Percentiles rank a stretch among this genome's conserved stretches.
These are phyloP conservation scores for Entonaema liquescens DNA, from an alignment of 495 filamentous ascomycete genomes.

Conservation along the genomic window DNA sequence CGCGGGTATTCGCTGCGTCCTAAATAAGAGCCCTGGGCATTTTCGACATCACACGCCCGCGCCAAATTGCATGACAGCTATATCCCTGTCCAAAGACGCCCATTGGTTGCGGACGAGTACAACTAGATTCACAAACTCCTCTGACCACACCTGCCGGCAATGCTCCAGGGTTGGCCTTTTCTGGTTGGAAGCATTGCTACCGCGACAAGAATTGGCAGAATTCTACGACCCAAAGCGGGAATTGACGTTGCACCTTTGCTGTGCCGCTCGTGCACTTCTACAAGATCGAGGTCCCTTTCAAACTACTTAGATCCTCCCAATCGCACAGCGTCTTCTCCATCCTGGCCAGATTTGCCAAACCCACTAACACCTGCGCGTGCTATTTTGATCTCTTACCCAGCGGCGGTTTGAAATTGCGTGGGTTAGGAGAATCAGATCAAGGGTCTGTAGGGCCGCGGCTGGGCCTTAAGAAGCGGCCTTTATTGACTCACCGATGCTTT, in stretches of 20 bases:
- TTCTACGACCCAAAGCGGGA: conserved; percentile 36
- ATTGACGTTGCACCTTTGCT: conserved; percentile 39
- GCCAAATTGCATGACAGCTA: conserved; percentile 54
- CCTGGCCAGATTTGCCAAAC: conserved; percentile 31
- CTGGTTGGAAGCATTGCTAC: conserved; percentile 43
- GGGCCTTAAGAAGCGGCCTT: conserved; percentile 32
- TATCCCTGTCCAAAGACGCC: conserved; percentile 47
- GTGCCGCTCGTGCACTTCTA: conserved; percentile 42
- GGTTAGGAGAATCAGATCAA: conserved; percentile 34
- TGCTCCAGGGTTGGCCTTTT: conserved; percentile 38
- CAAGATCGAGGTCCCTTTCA: conserved; percentile 39
- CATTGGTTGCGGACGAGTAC: conserved; percentile 47
- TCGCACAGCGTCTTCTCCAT: conserved; percentile 35
- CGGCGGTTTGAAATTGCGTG: conserved; percentile 22
- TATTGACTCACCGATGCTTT: conserved; percentile 31
- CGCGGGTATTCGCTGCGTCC: conserved; percentile 46
- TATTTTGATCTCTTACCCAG: conserved; percentile 36
- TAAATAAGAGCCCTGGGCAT: conserved; percentile 36
- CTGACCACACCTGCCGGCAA: conserved; percentile 50
- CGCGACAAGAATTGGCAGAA: conserved; percentile 41
- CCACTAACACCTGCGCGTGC: conserved; percentile 28
- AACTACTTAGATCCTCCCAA: conserved; percentile 43
- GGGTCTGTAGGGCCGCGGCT: conserved; percentile 25
- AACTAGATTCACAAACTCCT: conserved; percentile 46
- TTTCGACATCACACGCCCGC: conserved; percentile 51